Conservation (phyloP, 1,139 yeast genomes). For the Protomyces gravidus region DNA sequence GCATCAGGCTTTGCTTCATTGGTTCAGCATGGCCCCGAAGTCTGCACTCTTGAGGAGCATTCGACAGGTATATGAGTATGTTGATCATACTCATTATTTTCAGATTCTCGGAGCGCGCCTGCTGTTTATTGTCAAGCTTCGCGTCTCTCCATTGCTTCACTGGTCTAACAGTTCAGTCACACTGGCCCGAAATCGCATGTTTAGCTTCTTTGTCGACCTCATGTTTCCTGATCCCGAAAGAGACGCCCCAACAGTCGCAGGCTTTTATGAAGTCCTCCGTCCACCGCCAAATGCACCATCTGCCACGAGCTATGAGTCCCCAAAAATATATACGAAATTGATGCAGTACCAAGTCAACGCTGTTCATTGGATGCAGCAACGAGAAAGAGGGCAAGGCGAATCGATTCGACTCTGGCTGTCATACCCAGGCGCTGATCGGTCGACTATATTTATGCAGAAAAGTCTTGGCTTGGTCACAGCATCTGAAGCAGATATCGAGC, state of each 20-base stretch:
- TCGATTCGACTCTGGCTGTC: constrained; percentile 13
- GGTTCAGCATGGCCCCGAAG: not conserved
- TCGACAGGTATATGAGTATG: not conserved
- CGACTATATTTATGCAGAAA: constrained; percentile 5
- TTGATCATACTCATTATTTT: not conserved
- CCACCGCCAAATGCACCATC: constrained; percentile 8
- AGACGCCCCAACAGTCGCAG: constrained; percentile 7
- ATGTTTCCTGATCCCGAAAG: constrained; percentile 5
- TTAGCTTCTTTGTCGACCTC: not conserved
- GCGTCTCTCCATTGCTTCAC: not conserved
- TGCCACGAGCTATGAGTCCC: not conserved
- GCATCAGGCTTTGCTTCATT: not conserved
- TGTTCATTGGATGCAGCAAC: constrained; percentile 30
- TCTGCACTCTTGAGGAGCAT: not conserved
- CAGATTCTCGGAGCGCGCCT: not conserved
- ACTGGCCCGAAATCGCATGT: not conserved
- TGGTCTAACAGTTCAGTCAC: not conserved
- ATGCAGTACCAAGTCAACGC: constrained; percentile 32
- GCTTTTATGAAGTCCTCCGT: not conserved
- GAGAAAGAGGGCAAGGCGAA: constrained; percentile 19
- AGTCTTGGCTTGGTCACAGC: constrained; percentile 4
- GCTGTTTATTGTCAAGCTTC: not conserved
- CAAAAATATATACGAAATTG: constrained; percentile 26
- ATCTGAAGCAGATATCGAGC: not conserved
- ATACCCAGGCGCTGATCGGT: not conserved